phyloP scores from a whole-genome alignment of 768 basidiomycete genomes.

The Lactarius sanguifluus region DNA sequence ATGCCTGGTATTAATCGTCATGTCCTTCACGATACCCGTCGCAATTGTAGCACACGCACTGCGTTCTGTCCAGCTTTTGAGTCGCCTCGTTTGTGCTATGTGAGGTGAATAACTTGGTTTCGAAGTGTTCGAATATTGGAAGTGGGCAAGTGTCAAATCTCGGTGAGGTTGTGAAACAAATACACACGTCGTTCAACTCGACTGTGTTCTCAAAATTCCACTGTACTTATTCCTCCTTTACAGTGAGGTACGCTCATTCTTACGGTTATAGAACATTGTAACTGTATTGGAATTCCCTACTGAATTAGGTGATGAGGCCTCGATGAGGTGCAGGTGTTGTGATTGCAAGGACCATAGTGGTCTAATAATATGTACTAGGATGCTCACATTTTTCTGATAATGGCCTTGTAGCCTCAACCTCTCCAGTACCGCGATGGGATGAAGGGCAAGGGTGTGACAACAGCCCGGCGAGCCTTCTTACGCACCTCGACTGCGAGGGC shows the following conservation, averaged over 20 bases:
- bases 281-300: not conserved
- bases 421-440: conserved; percentile 79
- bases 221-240: no score
- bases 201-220: no score
- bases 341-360: not conserved
- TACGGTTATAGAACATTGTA: not conserved
- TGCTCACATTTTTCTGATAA: not conserved
- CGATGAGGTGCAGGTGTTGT: not conserved
- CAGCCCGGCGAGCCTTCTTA: conserved; percentile 71
- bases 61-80: not conserved
- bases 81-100: no score
- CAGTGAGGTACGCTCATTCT: not conserved
- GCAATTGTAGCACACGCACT: conserved; percentile 9
- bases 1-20: not conserved
- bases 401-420: conserved; percentile 38
- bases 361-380: not conserved
- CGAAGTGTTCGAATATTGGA: no score
- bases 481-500: conserved; percentile 83
- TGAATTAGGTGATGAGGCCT: not conserved
- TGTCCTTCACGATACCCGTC: conserved; percentile 5
- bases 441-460: conserved; percentile 86
- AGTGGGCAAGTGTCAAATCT: no score
- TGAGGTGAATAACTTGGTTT: no score
- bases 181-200: no score
- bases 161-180: no score